phyloP scores from a whole-genome alignment of 2,329 filamentous ascomycete species.

The Dothiorella sarmentorum region DNA sequence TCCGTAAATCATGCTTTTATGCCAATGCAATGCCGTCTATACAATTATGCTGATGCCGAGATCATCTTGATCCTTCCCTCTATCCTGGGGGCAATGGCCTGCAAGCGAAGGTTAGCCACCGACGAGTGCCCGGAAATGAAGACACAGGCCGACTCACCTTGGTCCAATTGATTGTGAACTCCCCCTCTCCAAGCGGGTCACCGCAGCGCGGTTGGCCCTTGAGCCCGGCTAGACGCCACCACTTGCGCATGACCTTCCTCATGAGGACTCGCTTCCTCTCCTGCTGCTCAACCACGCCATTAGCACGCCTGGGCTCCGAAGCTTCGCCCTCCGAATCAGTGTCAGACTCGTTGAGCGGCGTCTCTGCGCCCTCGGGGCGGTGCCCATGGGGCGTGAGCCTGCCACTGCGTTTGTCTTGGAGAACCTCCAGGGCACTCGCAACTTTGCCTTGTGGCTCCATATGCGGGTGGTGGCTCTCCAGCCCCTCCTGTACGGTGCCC shows the following conservation, averaged over 20 bases:
- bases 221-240: constrained; percentile 67
- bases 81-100: constrained; percentile 69
- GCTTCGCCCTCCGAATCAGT: constrained; percentile 37
- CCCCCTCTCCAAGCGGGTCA: constrained; percentile 57
- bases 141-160: constrained; percentile 32
- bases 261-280: constrained; percentile 60
- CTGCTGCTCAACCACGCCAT: constrained; percentile 39
- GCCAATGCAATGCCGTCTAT: neutral
- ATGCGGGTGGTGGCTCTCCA: constrained; percentile 53
- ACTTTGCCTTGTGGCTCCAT: constrained; percentile 38
- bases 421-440: constrained; percentile 23
- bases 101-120: neutral
- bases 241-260: constrained; percentile 67
- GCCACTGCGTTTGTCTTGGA: neutral
- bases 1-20: constrained; percentile 4
- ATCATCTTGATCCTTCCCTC: constrained; percentile 66
- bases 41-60: neutral
- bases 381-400: constrained; percentile 18
- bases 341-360: constrained; percentile 28
- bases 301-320: constrained; percentile 39
- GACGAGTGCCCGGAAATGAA: neutral
- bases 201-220: constrained; percentile 47
- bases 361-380: constrained; percentile 25
- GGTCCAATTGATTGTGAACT: constrained; percentile 69
- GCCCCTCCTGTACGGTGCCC: constrained; percentile 59